Base-by-base conservation (phyloP, 805 yeast genomes). In the Middelhovenomyces tepae region DNA sequence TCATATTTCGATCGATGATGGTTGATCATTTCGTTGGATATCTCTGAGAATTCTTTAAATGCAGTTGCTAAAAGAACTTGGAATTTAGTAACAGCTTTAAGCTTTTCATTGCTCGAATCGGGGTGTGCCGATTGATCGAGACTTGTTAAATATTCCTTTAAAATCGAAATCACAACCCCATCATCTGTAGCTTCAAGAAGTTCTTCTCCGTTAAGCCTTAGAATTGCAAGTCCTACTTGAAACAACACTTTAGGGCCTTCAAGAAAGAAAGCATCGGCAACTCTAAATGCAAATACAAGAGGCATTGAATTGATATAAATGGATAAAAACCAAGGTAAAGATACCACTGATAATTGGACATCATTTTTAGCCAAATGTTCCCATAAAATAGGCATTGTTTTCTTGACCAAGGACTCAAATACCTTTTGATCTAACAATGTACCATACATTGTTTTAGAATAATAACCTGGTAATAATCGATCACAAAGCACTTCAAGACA, bases 401-500 rank as follows among this genome's bases (percentile, higher is more conserved):
- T 82, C 51, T 80, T 83, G 1, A 91, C 94, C 35, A 91, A 67
- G 0, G 84, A 72, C 57, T 91, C 98, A 53, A 91, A 83, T 1
- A 91, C 98, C 46, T 77, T 74, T 60, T 91, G 98, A 53, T 91
- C 99, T 22, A 91, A 62, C 19, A 91, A 61, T 1, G 95, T 91
- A 16, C 99, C 99, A 50, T 89, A 89, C 98, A 91, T 91, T 1
- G 96, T 89, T 48, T 76, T 84, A 2, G 97, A 87, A 51, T 91
- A 91, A 56, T 91, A 91, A 0, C 98, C 98, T 0, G 97, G 97
- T 3, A 86, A 81, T 39, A 82, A 71, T 24, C 75, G 70, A 39
- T 86, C 94, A 60, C 96, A 86, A 2, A 91, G 57, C 11, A 73
- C 71, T 35, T 76, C 73, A 36, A 91, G 65, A 37, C 89, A 74